Evolutionary conservation across 371 early-diverging fungal genomes (phyloP), one percentile per base, ranked within the genome.

Genomic region (Sporodiniella umbellata): DNA sequence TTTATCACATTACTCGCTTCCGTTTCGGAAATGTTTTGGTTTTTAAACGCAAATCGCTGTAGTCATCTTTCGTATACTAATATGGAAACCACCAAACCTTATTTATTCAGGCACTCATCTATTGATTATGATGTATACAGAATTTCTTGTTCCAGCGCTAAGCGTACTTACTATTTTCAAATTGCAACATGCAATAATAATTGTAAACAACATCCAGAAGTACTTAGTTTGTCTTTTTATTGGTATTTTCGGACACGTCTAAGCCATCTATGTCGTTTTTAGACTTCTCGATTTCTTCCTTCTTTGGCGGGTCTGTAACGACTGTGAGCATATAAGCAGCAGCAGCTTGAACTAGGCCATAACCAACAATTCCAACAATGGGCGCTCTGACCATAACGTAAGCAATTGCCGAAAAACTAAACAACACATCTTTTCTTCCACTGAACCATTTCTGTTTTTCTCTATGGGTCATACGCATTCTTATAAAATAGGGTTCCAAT

Each of bases 401-500:
- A 23, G 80, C 81, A 24, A 77, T 75, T 3, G 79, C 79, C 0
- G 83, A 81, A 48, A 84, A 86, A 0, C 82, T 83, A 56, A 84
- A 76, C 31, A 86, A 53, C 1, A 79, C 65, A 53, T 80, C 83
- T 56, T 83, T 83, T 33, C 82, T 64, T 28, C 77, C 72, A 43
- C 69, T 77, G 57, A 86, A 84, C 82, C 83, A 86, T 45, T 65
- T 54, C 12, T 69, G 70, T 54, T 72, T 79, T 49, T 77, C 78
- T 35, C 61, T 64, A 54, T 70, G 69, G 10, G 54, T 55, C 73
- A 83, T 73, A 0, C 62, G 62, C 66, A 80, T 65, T 19, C 86
- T 68, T n/a, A 68, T 69, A 66, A 86, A 84, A 56, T 86, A 86
- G 14, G 86, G 86, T 26, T 80, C 83, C 21, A 86, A 35, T 28